phyloP scores from a whole-genome alignment of 331 rosid genomes.

The Telfairia occidentalis region DNA sequence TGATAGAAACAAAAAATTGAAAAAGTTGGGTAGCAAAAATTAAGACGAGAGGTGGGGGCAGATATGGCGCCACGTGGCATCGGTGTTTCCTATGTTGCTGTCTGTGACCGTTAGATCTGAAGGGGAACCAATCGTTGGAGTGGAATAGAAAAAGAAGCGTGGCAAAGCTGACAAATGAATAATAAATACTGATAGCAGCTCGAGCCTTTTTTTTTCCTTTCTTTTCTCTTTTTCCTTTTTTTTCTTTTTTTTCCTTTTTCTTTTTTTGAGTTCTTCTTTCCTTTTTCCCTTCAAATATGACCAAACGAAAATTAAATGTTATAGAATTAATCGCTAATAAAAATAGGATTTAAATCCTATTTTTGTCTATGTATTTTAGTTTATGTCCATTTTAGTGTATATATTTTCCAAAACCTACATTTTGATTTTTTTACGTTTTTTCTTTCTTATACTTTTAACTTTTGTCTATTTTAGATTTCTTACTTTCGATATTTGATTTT shows the following conservation, averaged over 20 bases:
- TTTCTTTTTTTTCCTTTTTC: background rate
- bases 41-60: background rate
- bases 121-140: background rate
- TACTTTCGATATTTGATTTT: too few relatives aligned
- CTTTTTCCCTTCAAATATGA: background rate
- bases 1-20: conserved; percentile 16
- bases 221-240: background rate
- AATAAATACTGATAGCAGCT: background rate
- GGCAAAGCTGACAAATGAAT: background rate
- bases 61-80: conserved; percentile 21
- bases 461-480: too few relatives aligned
- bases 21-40: background rate
- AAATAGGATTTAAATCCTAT: too few relatives aligned
- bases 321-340: too few relatives aligned
- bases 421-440: too few relatives aligned
- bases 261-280: too few relatives aligned
- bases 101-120: conserved; percentile 8
- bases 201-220: background rate
- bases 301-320: background rate
- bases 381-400: too few relatives aligned
- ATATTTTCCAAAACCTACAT: too few relatives aligned
- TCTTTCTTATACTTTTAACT: too few relatives aligned
- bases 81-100: background rate
- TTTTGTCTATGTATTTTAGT: too few relatives aligned
- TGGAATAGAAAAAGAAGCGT: background rate